A percentile compares a stretch with the other conserved stretches of the same genome.
Conservation (phyloP, 2,329 filamentous ascomycete species). For the Alternaria novae-zelandiae region DNA sequence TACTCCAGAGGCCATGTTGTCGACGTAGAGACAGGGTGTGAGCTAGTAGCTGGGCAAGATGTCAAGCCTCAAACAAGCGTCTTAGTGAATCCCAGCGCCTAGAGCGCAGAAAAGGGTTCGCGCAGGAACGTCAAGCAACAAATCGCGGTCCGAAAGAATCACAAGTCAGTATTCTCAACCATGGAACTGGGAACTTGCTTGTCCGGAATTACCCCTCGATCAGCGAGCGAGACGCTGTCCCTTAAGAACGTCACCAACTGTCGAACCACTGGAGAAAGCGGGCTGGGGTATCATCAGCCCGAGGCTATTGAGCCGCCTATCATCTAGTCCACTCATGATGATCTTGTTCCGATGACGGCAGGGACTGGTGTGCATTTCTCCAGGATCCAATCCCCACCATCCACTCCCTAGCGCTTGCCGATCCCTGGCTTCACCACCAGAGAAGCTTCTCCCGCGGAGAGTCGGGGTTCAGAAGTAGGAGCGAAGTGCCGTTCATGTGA, state of each 20-base stretch:
- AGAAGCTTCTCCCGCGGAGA: not conserved
- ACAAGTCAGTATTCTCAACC: not conserved
- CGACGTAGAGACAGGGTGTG: not conserved
- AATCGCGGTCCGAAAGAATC: not conserved
- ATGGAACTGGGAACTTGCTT: not conserved
- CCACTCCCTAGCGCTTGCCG: conserved; percentile 18
- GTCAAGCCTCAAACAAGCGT: not conserved
- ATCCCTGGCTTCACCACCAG: conserved; percentile 9
- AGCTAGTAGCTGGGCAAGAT: not conserved
- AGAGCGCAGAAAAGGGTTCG: not conserved
- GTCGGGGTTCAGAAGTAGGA: not conserved
- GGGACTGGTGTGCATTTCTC: not conserved
- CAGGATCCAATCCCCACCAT: conserved; percentile 14
- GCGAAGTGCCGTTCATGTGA: not conserved
- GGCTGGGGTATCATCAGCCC: conserved; percentile 14
- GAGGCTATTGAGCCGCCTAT: conserved; percentile 19
- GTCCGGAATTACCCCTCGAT: not conserved
- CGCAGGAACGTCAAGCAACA: not conserved
- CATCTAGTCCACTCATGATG: not conserved
- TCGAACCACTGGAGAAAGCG: not conserved
- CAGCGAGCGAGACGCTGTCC: not conserved
- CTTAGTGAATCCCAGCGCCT: not conserved
- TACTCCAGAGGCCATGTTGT: conserved; percentile 28
- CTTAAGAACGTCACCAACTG: conserved; percentile 3
- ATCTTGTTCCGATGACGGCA: not conserved